Evolutionary conservation across 2,329 filamentous ascomycete genomes (phyloP), one percentile per base, ranked within the genome.

Genomic region (Trichoderma koningiopsis): DNA sequence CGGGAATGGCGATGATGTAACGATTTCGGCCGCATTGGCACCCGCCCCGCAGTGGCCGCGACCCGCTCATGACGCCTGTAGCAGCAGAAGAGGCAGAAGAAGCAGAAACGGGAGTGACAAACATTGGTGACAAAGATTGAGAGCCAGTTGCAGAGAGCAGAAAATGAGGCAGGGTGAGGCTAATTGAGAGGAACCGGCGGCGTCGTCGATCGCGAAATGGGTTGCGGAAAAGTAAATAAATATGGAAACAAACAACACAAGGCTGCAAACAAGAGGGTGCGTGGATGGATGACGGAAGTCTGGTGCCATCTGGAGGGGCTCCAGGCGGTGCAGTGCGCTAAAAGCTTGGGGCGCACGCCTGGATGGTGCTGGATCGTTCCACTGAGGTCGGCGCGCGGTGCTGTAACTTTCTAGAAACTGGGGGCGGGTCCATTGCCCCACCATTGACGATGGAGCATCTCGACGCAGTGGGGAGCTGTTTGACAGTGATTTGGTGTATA

Each of bases 21-120:
- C 90, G 86, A 76, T 96, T 97, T 71, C 94, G 89, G 69, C 94
- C 93, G 79, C 94, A 97, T 65, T 91, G 89, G 82, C 94, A 97
- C 72, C 89, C 88, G 75, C 94, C 94, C 72, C 87, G 88, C 69
- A 97, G 85, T 49, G 85, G 85, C 71, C 86, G 82, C 69, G 80
- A 76, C 62, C 79, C 77, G 75, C 77, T 83, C 85, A 87, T 87
- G 68, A 72, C 80, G 58, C 22, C 63, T 31, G 58, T 31, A 35
- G 31, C 22, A 59, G n/a, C 10, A 59, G 60, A 7, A 16, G 59
- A 52, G 10, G 29, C 49, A 19, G 27, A 29, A 33, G 31, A 40
- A 7, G 37, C 35, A 22, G 24, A 53, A 63, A n/a, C 14, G 31
- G 31, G 33, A 10, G 22, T 5, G 19, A 14, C 3, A 4, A 31